These are phyloP conservation scores for Phialophora expanda DNA, from an alignment of 2,329 filamentous ascomycete genomes.

Conservation along the genomic window DNA sequence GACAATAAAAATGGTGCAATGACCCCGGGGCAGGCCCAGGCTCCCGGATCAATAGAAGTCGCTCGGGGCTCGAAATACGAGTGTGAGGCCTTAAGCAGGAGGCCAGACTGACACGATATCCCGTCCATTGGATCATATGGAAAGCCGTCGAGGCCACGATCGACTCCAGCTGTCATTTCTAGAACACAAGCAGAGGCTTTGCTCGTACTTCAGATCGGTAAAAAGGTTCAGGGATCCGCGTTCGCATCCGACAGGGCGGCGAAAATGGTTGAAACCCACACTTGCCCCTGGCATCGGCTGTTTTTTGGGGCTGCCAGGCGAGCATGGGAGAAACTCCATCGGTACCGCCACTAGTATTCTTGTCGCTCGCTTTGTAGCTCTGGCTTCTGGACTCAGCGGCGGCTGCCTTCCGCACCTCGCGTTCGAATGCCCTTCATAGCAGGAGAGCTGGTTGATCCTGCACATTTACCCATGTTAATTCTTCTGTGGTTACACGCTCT, in stretches of 20 bases:
- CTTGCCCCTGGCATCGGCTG: neutral
- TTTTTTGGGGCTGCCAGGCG: neutral
- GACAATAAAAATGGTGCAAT: neutral
- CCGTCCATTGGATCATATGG: neutral
- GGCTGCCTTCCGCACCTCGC: neutral
- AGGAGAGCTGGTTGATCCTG: neutral
- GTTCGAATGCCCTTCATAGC: neutral
- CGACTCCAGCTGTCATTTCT: neutral
- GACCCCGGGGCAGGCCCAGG: neutral
- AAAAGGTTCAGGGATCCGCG: neutral
- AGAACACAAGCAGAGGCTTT: neutral
- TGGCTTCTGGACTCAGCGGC: neutral
- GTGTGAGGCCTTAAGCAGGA: neutral
- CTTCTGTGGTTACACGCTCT: neutral
- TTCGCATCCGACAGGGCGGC: neutral
- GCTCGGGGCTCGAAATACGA: neutral
- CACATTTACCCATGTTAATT: neutral
- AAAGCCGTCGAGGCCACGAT: neutral
- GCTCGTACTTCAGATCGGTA: constrained; percentile 2
- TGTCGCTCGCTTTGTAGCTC: neutral
- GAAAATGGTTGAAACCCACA: neutral
- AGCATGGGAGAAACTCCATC: neutral
- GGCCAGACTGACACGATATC: neutral
- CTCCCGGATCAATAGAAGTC: neutral
- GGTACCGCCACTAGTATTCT: neutral